Base-by-base conservation (phyloP, 2,329 filamentous ascomycete species). In the Pseudogymnoascus sp. region DNA sequence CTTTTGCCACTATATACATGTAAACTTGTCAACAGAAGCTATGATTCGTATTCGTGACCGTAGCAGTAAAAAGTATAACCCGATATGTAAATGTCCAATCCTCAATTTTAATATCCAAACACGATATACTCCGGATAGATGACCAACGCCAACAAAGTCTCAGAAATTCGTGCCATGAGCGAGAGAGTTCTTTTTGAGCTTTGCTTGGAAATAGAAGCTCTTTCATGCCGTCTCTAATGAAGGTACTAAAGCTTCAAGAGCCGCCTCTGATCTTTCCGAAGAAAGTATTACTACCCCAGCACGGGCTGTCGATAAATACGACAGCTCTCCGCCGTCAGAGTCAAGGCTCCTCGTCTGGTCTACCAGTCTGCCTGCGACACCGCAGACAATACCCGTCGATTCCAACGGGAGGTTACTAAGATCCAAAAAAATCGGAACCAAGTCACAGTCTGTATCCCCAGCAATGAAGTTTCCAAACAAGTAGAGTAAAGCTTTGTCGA, bases 361-460 rank as follows among this genome's bases (percentile, higher is more conserved):
- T 0, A 92, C 89, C 28, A 97, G 79, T 62, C 86, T 83, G 25
- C 92, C 91, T 0, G 93, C 92, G 2, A 99, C 91, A 28, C 94
- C 93, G 68, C 92, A 97, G 3, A 99, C 91, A 63, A 99, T 97
- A 22, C 93, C 93, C 0, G 92, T 96, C 6, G 91, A 92, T 73
- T 96, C 91, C 42, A 93, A 82, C 0, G 93, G 90, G 41, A 97
- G 78, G 42, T 85, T 85, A 19, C 84, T 85, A 25, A 99, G 81
- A 69, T 97, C 91, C 3, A 99, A 82, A 63, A 92, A 93, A 68
- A 99, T 94, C 1, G 94, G 92, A 1, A 95, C 85, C 35, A 92
- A 80, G 63, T 84, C 85, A 67, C 86, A 86, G 61, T 86, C 86
- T 55, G 84, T 90, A 64, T 87, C 83, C 11, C 91, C 92, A 0